A percentile compares a stretch with the other conserved stretches of the same genome.
These are phyloP conservation scores for Aspergillus ochraceoroseus DNA, from an alignment of 2,329 filamentous ascomycete species.

Conservation along the genomic window DNA sequence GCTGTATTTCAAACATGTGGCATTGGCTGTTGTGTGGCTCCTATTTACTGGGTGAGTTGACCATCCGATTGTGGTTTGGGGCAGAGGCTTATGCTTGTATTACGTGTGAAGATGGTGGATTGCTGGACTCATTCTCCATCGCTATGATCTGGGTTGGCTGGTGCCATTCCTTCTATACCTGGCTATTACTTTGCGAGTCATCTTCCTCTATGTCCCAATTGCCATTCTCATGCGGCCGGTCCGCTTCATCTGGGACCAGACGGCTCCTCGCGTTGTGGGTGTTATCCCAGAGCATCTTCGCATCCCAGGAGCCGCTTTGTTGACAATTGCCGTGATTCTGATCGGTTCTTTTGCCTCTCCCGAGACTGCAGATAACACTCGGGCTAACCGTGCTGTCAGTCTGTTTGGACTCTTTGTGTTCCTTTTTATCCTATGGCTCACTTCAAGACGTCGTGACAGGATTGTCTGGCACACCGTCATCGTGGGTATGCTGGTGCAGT, in stretches of 20 bases:
- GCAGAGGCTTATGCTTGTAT: conserved; percentile 6
- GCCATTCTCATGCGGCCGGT: conserved; percentile 62
- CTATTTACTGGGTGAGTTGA: conserved; percentile 52
- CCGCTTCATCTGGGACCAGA: conserved; percentile 62
- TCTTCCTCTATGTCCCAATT: conserved; percentile 69
- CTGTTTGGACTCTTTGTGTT: conserved; percentile 73
- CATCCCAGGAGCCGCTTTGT: conserved; percentile 56
- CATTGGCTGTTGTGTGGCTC: conserved; percentile 47
- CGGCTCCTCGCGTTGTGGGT: conserved; percentile 54
- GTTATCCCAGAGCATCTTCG: conserved; percentile 64
- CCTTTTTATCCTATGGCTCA: conserved; percentile 61
- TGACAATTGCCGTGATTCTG: conserved; percentile 68
- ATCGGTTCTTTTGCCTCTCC: conserved; percentile 69
- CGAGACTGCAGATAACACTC: conserved; percentile 69
- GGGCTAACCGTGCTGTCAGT: conserved; percentile 72
- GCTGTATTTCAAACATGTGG: conserved; percentile 30
- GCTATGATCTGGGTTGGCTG: conserved; percentile 70
- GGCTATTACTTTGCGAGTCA: conserved; percentile 64
- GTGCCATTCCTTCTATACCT: conserved; percentile 80
- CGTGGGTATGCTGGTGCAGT: conserved; percentile 82
- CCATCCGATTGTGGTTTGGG: conserved; percentile 10
- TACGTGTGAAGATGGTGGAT: conserved; percentile 63
- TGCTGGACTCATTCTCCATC: conserved; percentile 66
- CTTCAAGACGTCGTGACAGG: conserved; percentile 63
- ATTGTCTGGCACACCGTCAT: conserved; percentile 71